These are phyloP conservation scores for Rhododendron griersonianum DNA, from an alignment of 148 eudicot species.

Conservation along the genomic window DNA sequence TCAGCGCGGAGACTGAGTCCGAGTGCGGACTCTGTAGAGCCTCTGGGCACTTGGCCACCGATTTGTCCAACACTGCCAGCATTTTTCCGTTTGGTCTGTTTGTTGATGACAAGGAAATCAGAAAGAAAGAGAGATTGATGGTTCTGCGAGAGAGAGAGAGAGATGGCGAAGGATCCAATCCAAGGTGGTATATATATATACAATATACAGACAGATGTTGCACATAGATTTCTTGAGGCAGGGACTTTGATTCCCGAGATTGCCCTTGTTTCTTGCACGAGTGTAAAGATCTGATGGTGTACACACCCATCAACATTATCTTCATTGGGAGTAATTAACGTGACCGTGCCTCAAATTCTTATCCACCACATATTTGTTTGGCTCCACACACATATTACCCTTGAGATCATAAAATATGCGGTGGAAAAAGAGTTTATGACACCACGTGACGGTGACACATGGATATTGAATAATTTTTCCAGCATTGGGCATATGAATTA, in stretches of 20 bases:
- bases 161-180: neutral
- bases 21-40: slow-evolving; percentile 48
- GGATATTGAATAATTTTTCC: no score
- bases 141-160: neutral
- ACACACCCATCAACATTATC: no score
- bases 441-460: no score
- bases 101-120: neutral
- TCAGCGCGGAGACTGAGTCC: slow-evolving; percentile 43
- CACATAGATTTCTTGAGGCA: neutral
- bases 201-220: neutral
- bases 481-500: no score
- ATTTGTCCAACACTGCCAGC: slow-evolving; percentile 80
- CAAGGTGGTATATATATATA: neutral
- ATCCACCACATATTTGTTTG: no score
- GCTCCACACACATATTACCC: no score
- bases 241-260: neutral
- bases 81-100: slow-evolving; percentile 23
- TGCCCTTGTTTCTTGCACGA: neutral
- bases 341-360: no score
- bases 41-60: slow-evolving; percentile 74
- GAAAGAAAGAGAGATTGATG: neutral
- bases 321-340: no score
- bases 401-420: no score
- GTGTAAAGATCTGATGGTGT: no score
- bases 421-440: no score